A percentile compares a stretch with the other conserved stretches of the same genome.
Conservation (phyloP, 2,329 filamentous ascomycete species). For the Cladophialophora bantiana region DNA sequence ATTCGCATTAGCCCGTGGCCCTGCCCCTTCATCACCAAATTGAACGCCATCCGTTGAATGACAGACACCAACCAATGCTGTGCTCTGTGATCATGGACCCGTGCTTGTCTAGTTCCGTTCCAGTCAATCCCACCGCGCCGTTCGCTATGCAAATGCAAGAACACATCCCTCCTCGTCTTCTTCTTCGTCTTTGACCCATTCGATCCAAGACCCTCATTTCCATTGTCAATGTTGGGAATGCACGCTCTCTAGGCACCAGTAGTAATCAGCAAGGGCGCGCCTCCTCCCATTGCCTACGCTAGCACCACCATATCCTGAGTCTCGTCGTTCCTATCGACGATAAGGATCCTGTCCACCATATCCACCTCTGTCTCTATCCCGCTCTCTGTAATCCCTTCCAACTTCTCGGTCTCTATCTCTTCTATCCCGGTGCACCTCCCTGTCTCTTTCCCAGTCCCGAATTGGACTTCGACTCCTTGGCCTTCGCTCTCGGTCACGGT, state of each 20-base stretch:
- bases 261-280: not conserved
- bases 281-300: not conserved
- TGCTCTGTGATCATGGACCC: not conserved
- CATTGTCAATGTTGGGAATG: slow-evolving; percentile 1
- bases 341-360: slow-evolving; percentile 28
- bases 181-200: not conserved
- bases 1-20: not conserved
- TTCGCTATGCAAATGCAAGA: slow-evolving; percentile 30
- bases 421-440: slow-evolving; percentile 24
- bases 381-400: slow-evolving; percentile 28
- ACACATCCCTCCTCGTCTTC: not conserved
- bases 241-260: not conserved
- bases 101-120: not conserved
- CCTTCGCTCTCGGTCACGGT: slow-evolving; percentile 31
- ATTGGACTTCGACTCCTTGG: slow-evolving; percentile 36
- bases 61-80: not conserved
- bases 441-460: slow-evolving; percentile 33
- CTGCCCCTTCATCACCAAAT: slow-evolving; percentile 6
- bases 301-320: not conserved
- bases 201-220: not conserved
- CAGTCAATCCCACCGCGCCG: not conserved
- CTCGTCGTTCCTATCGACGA: slow-evolving; percentile 22
- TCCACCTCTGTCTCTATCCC: slow-evolving; percentile 26
- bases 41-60: slow-evolving; percentile 17
- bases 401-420: slow-evolving; percentile 33